phyloP scores from a whole-genome alignment of 306 rosid species.

The Acacia melanoxylon region DNA sequence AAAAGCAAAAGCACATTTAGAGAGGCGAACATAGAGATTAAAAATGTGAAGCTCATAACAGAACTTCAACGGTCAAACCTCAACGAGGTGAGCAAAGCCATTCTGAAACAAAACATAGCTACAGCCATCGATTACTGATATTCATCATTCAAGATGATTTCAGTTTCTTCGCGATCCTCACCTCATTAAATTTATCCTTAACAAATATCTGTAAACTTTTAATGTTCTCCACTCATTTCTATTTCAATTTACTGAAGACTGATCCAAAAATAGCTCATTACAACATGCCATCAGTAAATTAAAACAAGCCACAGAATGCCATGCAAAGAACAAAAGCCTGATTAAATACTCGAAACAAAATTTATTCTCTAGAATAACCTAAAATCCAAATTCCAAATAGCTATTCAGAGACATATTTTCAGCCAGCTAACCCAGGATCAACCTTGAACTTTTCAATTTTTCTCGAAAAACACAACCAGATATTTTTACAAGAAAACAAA shows the following conservation, averaged over 20 bases:
- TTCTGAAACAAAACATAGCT: neutral
- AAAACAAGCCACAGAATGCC: conserved; percentile 2
- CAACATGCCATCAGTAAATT: neutral
- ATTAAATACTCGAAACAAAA: neutral
- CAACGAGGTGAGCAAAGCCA: neutral
- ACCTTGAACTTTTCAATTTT: conserved; percentile 7
- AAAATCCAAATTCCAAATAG: neutral
- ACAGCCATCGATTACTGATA: neutral
- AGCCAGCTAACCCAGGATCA: conserved; percentile 22
- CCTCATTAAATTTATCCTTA: neutral
- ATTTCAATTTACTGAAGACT: neutral
- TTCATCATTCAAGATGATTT: conserved; percentile 3
- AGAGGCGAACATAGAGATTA: neutral
- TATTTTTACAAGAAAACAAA: neutral
- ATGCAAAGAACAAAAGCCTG: conserved; percentile 27
- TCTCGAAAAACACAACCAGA: neutral
- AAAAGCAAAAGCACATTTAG: neutral
- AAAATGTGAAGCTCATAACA: neutral
- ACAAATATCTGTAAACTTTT: neutral
- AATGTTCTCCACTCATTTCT: conserved; percentile 12
- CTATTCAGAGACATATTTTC: conserved; percentile 5
- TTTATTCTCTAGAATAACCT: neutral
- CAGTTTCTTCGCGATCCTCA: conserved; percentile 21
- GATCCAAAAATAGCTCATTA: neutral
- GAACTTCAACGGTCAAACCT: neutral